Evolutionary conservation across 176 grass and related monocot genomes (phyloP).

Genomic region (Phragmites australis): DNA sequence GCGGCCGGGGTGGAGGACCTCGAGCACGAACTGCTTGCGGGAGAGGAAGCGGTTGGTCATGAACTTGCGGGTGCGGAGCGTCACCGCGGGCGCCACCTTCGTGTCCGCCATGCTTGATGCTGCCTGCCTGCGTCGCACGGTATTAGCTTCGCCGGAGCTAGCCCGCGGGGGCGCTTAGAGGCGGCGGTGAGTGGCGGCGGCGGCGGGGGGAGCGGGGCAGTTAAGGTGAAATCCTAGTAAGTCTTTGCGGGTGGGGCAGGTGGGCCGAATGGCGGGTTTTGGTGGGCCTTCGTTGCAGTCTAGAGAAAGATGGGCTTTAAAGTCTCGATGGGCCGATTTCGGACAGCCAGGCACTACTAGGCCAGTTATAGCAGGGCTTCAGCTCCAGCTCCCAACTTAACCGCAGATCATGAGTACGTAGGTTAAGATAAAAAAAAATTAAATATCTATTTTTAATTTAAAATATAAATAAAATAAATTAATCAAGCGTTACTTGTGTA

Average conservation of each 20-base stretch:
- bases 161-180: background rate
- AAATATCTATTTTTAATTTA: too few relatives aligned
- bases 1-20: constrained; percentile 91
- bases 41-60: constrained; percentile 97
- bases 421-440: too few relatives aligned
- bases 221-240: constrained; percentile 46
- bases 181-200: constrained; percentile 13
- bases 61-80: constrained; percentile 93
- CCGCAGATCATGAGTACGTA: too few relatives aligned
- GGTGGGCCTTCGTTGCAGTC: background rate
- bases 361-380: too few relatives aligned
- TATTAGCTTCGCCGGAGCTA: constrained; percentile 3
- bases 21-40: constrained; percentile 93
- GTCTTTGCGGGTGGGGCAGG: background rate
- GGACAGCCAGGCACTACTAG: background rate
- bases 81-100: constrained; percentile 60
- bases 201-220: background rate
- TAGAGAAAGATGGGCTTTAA: background rate
- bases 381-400: too few relatives aligned
- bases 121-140: constrained; percentile 13
- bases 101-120: constrained; percentile 66
- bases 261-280: background rate
- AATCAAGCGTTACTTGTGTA: too few relatives aligned
- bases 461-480: too few relatives aligned
- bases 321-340: background rate